phyloP scores from a whole-genome alignment of 2,329 filamentous ascomycete species.

The Beauveria pseudobassiana region DNA sequence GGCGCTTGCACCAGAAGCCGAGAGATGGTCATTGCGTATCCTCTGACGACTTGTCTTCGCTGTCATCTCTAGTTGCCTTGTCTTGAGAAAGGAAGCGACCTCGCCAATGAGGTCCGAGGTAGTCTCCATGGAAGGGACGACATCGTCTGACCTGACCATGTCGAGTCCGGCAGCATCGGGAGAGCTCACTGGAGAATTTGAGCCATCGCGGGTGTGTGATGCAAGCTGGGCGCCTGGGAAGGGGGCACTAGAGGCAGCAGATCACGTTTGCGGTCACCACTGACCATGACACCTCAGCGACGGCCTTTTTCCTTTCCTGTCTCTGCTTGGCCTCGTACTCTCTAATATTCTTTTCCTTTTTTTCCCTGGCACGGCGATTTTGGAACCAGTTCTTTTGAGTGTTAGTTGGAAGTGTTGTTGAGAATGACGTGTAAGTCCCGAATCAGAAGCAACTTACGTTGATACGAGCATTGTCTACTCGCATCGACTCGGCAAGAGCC shows the following conservation, averaged over 20 bases:
- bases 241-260: constrained; percentile 33
- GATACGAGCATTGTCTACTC: constrained; percentile 55
- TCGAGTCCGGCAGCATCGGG: neutral
- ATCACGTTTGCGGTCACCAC: constrained; percentile 25
- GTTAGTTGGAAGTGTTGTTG: constrained; percentile 21
- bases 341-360: constrained; percentile 51
- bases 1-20: constrained; percentile 11
- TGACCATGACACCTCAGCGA: constrained; percentile 21
- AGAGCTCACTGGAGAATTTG: constrained; percentile 3
- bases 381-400: constrained; percentile 59
- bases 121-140: constrained; percentile 8
- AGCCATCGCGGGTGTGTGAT: constrained; percentile 12
- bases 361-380: constrained; percentile 56
- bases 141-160: neutral
- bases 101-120: constrained; percentile 11
- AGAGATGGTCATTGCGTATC: constrained; percentile 16
- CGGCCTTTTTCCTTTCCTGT: constrained; percentile 26
- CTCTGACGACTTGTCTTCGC: constrained; percentile 11
- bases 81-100: neutral
- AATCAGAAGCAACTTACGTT: constrained; percentile 38
- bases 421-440: neutral
- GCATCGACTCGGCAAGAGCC: constrained; percentile 52
- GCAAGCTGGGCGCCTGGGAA: constrained; percentile 24
- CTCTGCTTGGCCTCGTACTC: constrained; percentile 33
- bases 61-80: constrained; percentile 11